Percentiles rank a stretch among this genome's conserved stretches.
Evolutionary conservation across 345 rosid species (phyloP).

Genomic region (Camelina sativa): DNA sequence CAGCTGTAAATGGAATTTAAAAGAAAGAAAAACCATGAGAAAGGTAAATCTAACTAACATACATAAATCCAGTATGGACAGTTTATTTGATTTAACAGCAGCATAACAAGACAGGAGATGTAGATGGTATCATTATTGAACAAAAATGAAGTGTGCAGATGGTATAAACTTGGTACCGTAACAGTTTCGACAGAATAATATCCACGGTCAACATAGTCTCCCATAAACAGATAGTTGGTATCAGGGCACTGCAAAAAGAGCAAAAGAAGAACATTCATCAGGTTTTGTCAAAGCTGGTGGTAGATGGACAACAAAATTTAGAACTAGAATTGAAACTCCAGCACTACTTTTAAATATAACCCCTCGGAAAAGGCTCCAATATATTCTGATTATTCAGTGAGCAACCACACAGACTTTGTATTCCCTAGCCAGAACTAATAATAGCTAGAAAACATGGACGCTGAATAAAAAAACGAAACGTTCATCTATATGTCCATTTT

Average conservation of each 20-base stretch:
- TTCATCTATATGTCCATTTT: slow-evolving; percentile 4
- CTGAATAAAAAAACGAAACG: background rate
- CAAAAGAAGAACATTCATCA: slow-evolving; percentile 26
- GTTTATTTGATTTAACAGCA: background rate
- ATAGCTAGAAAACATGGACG: slow-evolving; percentile 16
- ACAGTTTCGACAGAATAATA: slow-evolving; percentile 99
- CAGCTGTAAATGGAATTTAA: slow-evolving; percentile 50
- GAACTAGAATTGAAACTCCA: slow-evolving; percentile 10
- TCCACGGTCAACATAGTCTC: slow-evolving; percentile 98
- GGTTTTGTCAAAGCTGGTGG: background rate
- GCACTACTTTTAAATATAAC: slow-evolving; percentile 11
- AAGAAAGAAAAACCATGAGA: slow-evolving; percentile 27
- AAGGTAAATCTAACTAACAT: slow-evolving; percentile 9
- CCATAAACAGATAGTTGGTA: slow-evolving; percentile 98
- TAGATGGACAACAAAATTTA: slow-evolving; percentile 11
- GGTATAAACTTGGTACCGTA: slow-evolving; percentile 56
- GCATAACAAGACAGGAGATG: background rate
- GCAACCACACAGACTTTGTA: slow-evolving; percentile 1
- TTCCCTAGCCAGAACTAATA: slow-evolving; percentile 3
- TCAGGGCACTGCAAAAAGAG: slow-evolving; percentile 83
- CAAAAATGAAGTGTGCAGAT: slow-evolving; percentile 8
- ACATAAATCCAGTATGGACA: slow-evolving; percentile 7
- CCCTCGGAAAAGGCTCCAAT: slow-evolving; percentile 9
- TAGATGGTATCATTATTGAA: background rate
- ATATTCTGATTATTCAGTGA: background rate